These are phyloP conservation scores for Paulownia fortunei DNA, from an alignment of 257 asterid species.

Conservation along the genomic window DNA sequence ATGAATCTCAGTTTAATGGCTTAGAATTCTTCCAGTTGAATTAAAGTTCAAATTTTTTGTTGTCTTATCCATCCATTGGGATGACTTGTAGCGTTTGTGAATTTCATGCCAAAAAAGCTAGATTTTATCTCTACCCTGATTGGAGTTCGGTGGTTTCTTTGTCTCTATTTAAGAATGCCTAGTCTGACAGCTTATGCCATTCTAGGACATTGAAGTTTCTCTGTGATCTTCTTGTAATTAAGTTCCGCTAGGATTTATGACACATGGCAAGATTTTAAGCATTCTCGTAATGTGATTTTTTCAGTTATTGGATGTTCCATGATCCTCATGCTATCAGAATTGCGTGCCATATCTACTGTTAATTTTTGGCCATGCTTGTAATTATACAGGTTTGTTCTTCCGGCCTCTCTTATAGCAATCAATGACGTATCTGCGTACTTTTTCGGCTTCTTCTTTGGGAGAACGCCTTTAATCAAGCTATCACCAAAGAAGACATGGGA, in stretches of 20 bases:
- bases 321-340: background rate
- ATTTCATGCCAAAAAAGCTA: background rate
- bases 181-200: background rate
- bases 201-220: background rate
- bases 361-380: background rate
- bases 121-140: background rate
- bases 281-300: background rate
- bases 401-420: slow-evolving; percentile 66
- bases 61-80: background rate
- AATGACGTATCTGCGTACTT: slow-evolving; percentile 71
- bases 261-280: background rate
- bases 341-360: background rate
- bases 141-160: too few relatives aligned
- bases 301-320: background rate
- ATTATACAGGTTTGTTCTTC: slow-evolving; percentile 61
- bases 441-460: slow-evolving; percentile 74
- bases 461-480: slow-evolving; percentile 69
- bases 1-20: too few relatives aligned
- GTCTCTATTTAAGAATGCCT: too few relatives aligned
- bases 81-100: background rate
- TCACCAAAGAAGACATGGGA: slow-evolving; percentile 85
- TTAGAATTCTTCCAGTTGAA: too few relatives aligned
- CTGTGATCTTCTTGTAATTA: background rate
- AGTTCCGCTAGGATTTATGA: background rate
- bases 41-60: background rate